phyloP scores from a whole-genome alignment of 1,139 yeast genomes.

The Candida sp. region DNA sequence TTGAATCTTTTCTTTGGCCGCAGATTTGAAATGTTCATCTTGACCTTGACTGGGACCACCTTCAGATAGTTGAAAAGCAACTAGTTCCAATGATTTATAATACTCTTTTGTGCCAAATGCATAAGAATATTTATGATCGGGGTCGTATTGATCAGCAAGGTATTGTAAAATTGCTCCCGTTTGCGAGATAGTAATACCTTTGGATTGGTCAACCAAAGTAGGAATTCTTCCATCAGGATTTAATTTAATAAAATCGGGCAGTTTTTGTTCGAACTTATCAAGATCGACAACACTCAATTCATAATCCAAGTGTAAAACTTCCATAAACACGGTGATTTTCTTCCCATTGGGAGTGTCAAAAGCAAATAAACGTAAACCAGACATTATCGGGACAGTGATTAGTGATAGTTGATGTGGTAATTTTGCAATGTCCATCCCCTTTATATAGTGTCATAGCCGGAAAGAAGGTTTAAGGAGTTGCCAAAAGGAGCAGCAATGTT shows the following conservation, averaged over 20 bases:
- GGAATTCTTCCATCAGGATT: conserved; percentile 8
- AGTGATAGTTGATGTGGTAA: too few species aligned
- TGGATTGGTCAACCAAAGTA: conserved; percentile 1
- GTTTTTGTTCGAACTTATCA: conserved; percentile 7
- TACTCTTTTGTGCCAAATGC: conserved; percentile 1
- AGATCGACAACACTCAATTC: conserved; percentile 7
- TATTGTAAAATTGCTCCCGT: conserved; percentile 4
- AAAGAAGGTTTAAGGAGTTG: neutral
- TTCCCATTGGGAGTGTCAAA: conserved; percentile 12
- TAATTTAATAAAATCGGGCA: conserved; percentile 4
- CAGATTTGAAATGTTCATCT: neutral
- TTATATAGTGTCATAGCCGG: too few species aligned
- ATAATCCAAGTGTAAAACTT: conserved; percentile 8
- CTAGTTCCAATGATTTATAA: conserved; percentile 3
- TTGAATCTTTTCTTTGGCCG: neutral
- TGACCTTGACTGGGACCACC: conserved; percentile 2
- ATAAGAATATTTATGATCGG: conserved; percentile 2
- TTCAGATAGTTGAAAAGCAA: conserved; percentile 2
- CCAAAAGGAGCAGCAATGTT: too few species aligned
- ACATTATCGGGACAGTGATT: neutral
- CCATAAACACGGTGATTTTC: conserved; percentile 10
- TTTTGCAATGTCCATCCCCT: too few species aligned
- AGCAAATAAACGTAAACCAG: conserved; percentile 3
- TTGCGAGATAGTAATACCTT: conserved; percentile 3
- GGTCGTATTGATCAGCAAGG: conserved; percentile 5